Base-by-base conservation (phyloP, 805 yeast genomes). In the Saturnispora dispora region DNA sequence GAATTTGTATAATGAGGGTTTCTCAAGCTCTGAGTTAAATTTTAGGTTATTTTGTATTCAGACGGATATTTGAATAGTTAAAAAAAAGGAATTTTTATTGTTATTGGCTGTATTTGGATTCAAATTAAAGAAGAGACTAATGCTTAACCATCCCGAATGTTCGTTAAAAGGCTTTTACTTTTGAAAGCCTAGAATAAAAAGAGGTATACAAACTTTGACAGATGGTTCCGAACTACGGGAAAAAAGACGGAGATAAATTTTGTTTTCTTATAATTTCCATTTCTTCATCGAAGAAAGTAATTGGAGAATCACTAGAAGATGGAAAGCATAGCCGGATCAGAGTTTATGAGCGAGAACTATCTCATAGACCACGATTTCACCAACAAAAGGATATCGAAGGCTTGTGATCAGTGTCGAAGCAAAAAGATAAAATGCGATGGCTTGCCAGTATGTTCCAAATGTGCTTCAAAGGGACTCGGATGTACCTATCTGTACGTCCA, bases 361-460 rank as follows among this genome's bases (percentile, higher is more conserved):
- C 23, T 18, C 23, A 37, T 37, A 20, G 41, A 37, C 11, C 41
- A 37, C 17, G 41, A 37, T 18, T 37, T 37, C 23, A 37, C 22
- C 22, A 37, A 37, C 41, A 37, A 37, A 18, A 18, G 78, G 46
- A 67, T 68, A n/a, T 60, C 71, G 4, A 67, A 70, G 45, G 82
- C 81, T 9, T 78, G 83, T 57, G 77, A 73, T 54, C 67, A 65
- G 50, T 78, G 83, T 55, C 63, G 81, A 17, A 60, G 59, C 50
- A 67, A 76, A 41, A 78, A 78, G 57, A 71, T 75, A 52, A 76
- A 75, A 55, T 78, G 83, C 57, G 76, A 78, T 58, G 78, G 81
- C 0, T 61, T 59, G 3, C 53, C 55, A 11, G 73, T 73, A 4
- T 78, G 83, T 55, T 56, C 65, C 7, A 66, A 68, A 39, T 76